Percentiles rank a stretch among this genome's conserved stretches.
Conservation (phyloP, 495 filamentous ascomycete species). For the Talaromyces wortmannii region DNA sequence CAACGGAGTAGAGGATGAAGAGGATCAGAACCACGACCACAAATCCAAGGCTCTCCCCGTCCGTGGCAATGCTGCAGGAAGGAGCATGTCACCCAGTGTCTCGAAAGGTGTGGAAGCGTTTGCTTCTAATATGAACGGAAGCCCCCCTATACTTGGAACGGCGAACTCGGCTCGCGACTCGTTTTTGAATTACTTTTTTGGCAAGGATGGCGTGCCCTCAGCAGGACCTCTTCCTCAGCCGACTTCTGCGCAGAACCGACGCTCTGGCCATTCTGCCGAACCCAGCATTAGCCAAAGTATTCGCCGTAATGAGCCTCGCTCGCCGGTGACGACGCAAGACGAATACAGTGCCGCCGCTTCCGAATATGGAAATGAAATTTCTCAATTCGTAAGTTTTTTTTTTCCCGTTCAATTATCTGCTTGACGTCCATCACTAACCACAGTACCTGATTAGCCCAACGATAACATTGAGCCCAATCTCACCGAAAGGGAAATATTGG, state of each 20-base stretch:
- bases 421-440: not conserved
- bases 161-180: constrained; percentile 62
- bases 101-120: constrained; percentile 57
- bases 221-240: constrained; percentile 21
- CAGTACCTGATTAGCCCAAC: constrained; percentile 27
- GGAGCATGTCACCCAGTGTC: constrained; percentile 79
- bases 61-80: constrained; percentile 55
- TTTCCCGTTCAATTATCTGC: not conserved
- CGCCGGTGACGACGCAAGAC: constrained; percentile 29
- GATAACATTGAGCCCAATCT: constrained; percentile 66
- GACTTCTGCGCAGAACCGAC: constrained; percentile 44
- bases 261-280: constrained; percentile 67
- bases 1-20: constrained; percentile 79
- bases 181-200: constrained; percentile 97
- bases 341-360: constrained; percentile 27
- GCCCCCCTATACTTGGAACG: constrained; percentile 52
- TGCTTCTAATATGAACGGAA: constrained; percentile 60
- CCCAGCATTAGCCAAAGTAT: constrained; percentile 79
- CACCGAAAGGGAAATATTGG: constrained; percentile 91
- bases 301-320: constrained; percentile 59
- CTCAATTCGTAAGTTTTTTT: constrained; percentile 50
- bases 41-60: constrained; percentile 47
- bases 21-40: constrained; percentile 43
- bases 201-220: constrained; percentile 64
- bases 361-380: constrained; percentile 43